Evolutionary conservation across 2,329 filamentous ascomycete genomes (phyloP), one percentile per base, ranked within the genome.

Genomic region (Fusarium coffeatum): DNA sequence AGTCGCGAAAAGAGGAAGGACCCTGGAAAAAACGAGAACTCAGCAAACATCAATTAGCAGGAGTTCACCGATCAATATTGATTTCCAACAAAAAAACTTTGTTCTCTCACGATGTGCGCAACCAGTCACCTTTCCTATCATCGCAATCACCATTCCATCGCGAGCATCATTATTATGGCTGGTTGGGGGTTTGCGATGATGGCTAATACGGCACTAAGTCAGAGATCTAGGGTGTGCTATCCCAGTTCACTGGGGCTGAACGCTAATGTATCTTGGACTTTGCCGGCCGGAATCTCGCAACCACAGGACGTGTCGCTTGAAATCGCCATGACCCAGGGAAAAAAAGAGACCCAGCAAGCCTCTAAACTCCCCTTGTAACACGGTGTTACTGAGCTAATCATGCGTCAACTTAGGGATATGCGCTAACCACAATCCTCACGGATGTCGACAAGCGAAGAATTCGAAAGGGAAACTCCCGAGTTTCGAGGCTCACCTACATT

Each of bases 241-340:
- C 63, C 58, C 43, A 64, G 45, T 28, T 41, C 43, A 50, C 43
- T 27, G 62, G 62, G 62, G 59, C 46, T 45, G 47, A 40, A 60
- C 55, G 59, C 47, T 57, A 65, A 64, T 66, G 45, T 51, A 66
- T 54, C 63, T 64, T 73, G 68, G 61, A 57, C 50, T 58, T 70
- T 74, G 72, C 70, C 68, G 61, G 70, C 70, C 68, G 61, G 72
- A 68, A 55, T 45, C 64, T 49, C 30, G 53, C 42, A 70, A 51
- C 68, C 60, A 43, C 57, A 66, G 28, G 51, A 32, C 25, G 50
- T 65, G 32, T 50, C 40, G 45, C 54, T 55, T 54, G 62, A 53
- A 65, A 64, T 68, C 57, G 58, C 41, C 59, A 69, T 64, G 59
- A 55, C 57, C 56, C 20, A 42, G 23, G 49, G 9, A 8, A n/a